Percentiles rank a stretch among this genome's conserved stretches.
Evolutionary conservation across 495 filamentous ascomycete genomes (phyloP).

Genomic region (Aspergillus affinis): DNA sequence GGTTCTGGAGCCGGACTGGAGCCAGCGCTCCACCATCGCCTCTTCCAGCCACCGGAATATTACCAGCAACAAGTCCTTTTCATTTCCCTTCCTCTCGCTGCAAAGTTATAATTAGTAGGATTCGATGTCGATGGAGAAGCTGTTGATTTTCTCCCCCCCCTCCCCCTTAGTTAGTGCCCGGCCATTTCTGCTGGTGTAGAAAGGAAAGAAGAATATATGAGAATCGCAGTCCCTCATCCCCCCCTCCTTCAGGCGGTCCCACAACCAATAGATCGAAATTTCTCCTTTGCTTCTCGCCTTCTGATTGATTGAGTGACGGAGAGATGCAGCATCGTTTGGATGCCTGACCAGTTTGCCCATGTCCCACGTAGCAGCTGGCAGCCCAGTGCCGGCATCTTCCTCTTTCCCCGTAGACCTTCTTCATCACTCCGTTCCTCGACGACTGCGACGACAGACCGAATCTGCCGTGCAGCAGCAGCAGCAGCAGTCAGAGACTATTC

Average conservation of each 20-base stretch:
- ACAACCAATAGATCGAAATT: slow-evolving; percentile 20
- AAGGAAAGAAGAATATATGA: background rate
- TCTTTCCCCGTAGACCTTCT: slow-evolving; percentile 12
- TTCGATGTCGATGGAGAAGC: background rate
- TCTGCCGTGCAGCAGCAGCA: slow-evolving; percentile 19
- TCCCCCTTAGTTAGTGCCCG: background rate
- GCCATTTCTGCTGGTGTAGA: background rate
- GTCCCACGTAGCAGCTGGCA: slow-evolving; percentile 19
- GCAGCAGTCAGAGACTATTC: slow-evolving; percentile 1
- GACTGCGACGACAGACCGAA: slow-evolving; percentile 23
- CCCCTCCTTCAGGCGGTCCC: slow-evolving; percentile 5
- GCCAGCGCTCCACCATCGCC: slow-evolving; percentile 7
- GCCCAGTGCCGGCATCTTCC: slow-evolving; percentile 13
- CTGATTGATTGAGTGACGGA: slow-evolving; percentile 14
- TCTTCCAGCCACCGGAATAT: slow-evolving; percentile 16
- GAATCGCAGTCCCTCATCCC: background rate
- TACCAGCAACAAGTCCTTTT: slow-evolving; percentile 13
- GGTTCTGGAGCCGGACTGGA: slow-evolving; percentile 16
- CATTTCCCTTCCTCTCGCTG: slow-evolving; percentile 11
- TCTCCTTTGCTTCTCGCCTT: too few relatives aligned
- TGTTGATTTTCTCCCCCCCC: too few relatives aligned
- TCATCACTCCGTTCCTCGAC: slow-evolving; percentile 10
- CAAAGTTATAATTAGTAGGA: background rate
- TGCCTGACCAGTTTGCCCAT: slow-evolving; percentile 28
- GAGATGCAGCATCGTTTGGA: slow-evolving; percentile 19